Evolutionary conservation across 1,139 yeast genomes (phyloP).

Genomic region (Zygoascus meyerae): DNA sequence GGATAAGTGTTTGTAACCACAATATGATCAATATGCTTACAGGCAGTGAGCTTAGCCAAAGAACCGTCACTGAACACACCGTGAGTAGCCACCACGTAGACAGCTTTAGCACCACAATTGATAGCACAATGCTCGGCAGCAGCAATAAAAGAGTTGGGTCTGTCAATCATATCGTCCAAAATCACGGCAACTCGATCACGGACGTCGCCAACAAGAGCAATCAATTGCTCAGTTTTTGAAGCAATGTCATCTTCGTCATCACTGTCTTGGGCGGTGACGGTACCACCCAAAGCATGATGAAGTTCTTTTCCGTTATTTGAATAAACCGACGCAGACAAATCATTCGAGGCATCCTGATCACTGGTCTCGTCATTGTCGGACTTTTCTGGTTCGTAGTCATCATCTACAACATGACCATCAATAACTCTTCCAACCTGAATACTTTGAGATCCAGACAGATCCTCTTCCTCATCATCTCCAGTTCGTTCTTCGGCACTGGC

Average conservation of each 20-base stretch:
- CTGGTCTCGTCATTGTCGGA: slow-evolving; percentile 24
- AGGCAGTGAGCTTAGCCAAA: slow-evolving; percentile 68
- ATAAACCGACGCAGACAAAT: slow-evolving; percentile 15
- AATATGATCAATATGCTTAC: slow-evolving; percentile 77
- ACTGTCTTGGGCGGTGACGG: slow-evolving; percentile 74
- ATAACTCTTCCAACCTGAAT: slow-evolving; percentile 94
- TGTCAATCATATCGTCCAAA: slow-evolving; percentile 94
- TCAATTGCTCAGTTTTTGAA: slow-evolving; percentile 72
- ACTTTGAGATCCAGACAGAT: slow-evolving; percentile 65
- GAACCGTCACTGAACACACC: slow-evolving; percentile 89
- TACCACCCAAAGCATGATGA: slow-evolving; percentile 61
- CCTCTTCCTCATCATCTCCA: slow-evolving; percentile 45
- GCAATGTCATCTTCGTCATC: slow-evolving; percentile 79
- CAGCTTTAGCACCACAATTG: slow-evolving; percentile 92
- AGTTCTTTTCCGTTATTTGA: slow-evolving; percentile 19
- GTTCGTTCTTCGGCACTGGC: slow-evolving; percentile 1
- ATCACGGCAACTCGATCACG: slow-evolving; percentile 86
- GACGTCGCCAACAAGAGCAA: slow-evolving; percentile 95
- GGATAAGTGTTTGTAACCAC: slow-evolving; percentile 97
- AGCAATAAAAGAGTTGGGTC: slow-evolving; percentile 87
- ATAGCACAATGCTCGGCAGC: slow-evolving; percentile 96
- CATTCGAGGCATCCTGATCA: slow-evolving; percentile 21
- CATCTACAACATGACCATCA: slow-evolving; percentile 95
- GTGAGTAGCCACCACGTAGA: slow-evolving; percentile 90
- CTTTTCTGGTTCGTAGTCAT: slow-evolving; percentile 50